These are phyloP conservation scores for Podospora comata DNA, from an alignment of 495 filamentous ascomycete genomes.

Conservation along the genomic window DNA sequence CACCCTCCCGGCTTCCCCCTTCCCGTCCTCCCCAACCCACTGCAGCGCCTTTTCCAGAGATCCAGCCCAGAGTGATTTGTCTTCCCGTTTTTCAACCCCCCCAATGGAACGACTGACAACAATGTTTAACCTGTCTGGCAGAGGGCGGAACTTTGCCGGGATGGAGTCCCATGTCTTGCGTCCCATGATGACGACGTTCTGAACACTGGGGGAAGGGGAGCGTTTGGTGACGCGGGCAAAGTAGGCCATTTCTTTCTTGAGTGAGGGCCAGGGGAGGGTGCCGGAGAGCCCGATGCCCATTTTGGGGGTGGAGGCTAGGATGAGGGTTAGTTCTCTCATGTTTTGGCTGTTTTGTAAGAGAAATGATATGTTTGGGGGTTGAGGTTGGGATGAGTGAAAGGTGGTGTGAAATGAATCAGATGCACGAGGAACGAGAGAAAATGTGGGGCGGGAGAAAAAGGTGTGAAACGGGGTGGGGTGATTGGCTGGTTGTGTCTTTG, in stretches of 20 bases:
- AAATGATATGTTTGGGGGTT: neutral
- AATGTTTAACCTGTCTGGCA: conserved; percentile 73
- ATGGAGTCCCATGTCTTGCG: conserved; percentile 94
- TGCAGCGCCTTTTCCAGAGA: conserved; percentile 59
- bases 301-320: conserved; percentile 69
- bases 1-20: conserved; percentile 46
- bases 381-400: neutral
- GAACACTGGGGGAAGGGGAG: neutral
- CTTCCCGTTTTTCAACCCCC: neutral
- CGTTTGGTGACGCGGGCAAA: conserved; percentile 89
- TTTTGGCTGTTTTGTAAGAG: conserved; percentile 8
- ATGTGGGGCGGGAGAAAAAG: neutral
- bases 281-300: conserved; percentile 86
- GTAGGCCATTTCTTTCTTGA: conserved; percentile 88
- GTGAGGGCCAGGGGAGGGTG: conserved; percentile 80
- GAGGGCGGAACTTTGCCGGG: conserved; percentile 69
- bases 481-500: neutral
- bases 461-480: neutral
- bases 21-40: conserved; percentile 20
- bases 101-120: conserved; percentile 57
- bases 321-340: conserved; percentile 59
- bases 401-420: neutral
- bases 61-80: conserved; percentile 30
- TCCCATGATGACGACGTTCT: conserved; percentile 92
- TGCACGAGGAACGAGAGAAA: neutral